Evolutionary conservation across 2,329 filamentous ascomycete species (phyloP).

Genomic region (Orbilia blumenaviensis): DNA sequence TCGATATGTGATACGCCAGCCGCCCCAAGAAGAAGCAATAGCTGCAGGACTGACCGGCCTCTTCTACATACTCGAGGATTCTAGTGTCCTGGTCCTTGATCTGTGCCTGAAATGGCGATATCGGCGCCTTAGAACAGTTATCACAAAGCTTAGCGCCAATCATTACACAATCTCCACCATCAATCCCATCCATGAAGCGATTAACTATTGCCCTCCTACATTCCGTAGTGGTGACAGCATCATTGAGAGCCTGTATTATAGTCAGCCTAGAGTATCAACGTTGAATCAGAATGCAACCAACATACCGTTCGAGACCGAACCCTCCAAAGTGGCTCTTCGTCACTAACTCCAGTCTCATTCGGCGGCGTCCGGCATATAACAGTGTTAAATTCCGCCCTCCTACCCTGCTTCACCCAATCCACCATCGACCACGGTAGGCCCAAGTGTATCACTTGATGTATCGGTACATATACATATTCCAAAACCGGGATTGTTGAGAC

Average conservation of each 20-base stretch:
- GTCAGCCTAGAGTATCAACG: not conserved
- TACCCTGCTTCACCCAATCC: not conserved
- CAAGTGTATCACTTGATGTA: not conserved
- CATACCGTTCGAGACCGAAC: not conserved
- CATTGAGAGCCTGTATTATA: not conserved
- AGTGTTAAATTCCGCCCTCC: not conserved
- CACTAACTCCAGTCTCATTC: not conserved
- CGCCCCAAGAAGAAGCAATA: conserved; percentile 12
- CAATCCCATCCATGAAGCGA: not conserved
- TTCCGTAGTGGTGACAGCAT: not conserved
- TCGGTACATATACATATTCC: not conserved
- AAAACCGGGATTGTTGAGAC: not conserved
- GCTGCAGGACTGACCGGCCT: not conserved
- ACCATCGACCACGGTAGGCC: not conserved
- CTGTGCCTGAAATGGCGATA: not conserved
- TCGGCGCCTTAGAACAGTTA: not conserved
- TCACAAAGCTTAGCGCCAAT: not conserved
- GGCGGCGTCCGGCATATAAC: not conserved
- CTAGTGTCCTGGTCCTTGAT: not conserved
- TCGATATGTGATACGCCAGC: not conserved
- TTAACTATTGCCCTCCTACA: not conserved
- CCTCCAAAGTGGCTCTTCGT: not conserved
- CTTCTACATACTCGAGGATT: not conserved
- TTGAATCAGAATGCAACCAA: too few relatives aligned
- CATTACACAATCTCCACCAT: not conserved